Evolutionary conservation across 192 early-diverging fungal species (phyloP).

Genomic region (Thamnidium elegans): DNA sequence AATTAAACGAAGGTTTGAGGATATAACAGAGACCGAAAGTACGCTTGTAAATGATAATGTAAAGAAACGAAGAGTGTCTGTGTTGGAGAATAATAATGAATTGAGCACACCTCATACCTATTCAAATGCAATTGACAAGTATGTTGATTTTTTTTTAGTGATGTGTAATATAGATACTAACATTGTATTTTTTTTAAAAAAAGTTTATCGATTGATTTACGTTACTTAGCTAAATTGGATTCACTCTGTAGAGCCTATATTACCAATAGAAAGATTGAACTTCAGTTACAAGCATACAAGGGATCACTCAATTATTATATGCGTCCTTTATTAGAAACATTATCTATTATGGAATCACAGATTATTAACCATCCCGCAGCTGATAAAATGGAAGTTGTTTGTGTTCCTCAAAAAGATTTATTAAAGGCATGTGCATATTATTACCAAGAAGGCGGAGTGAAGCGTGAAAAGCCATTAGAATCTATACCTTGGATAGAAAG

Average conservation of each 20-base stretch:
- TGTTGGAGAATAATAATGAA: background rate
- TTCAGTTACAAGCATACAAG: conserved; percentile 28
- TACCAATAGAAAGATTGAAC: conserved; percentile 36
- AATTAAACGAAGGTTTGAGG: background rate
- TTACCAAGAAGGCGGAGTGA: conserved; percentile 3
- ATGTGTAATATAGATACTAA: background rate
- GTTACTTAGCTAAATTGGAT: conserved; percentile 39
- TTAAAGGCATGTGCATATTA: conserved; percentile 27
- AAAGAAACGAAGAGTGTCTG: background rate
- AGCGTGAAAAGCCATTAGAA: conserved; percentile 14
- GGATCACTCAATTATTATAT: conserved; percentile 18
- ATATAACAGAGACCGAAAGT: background rate
- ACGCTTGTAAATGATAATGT: background rate
- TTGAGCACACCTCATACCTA: background rate
- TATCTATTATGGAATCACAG: conserved; percentile 11
- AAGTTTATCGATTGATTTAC: conserved; percentile 35
- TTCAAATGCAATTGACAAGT: conserved; percentile 23
- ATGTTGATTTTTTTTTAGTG: background rate
- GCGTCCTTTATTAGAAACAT: conserved; percentile 27
- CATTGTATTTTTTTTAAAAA: background rate
- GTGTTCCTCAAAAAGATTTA: conserved; percentile 31
- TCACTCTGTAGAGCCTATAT: conserved; percentile 39
- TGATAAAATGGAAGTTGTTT: conserved; percentile 36
- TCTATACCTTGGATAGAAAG: conserved; percentile 26
- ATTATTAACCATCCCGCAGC: conserved; percentile 27